Evolutionary conservation across 2,329 filamentous ascomycete species (phyloP).

Genomic region (Aureobasidium sp.): DNA sequence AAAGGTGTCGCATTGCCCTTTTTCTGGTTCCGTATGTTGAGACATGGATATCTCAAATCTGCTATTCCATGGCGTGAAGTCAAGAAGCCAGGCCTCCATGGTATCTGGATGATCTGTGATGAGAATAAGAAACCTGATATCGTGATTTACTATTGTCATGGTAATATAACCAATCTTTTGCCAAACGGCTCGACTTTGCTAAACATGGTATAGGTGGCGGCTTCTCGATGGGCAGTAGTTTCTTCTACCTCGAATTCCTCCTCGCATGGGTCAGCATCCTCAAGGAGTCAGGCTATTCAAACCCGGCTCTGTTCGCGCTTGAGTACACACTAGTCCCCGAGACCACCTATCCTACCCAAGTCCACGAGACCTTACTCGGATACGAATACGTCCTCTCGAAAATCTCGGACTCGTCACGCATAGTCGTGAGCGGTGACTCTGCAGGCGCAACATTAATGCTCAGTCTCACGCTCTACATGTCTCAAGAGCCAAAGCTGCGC

Average conservation of each 20-base stretch:
- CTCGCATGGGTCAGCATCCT: constrained; percentile 62
- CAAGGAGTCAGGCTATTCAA: constrained; percentile 55
- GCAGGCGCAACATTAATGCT: constrained; percentile 68
- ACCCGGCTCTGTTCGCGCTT: constrained; percentile 69
- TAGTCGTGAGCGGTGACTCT: constrained; percentile 71
- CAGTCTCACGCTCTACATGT: constrained; percentile 61
- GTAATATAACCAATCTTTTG: constrained; percentile 21
- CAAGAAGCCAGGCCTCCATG: constrained; percentile 33
- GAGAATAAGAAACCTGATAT: constrained; percentile 57
- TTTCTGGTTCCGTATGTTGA: constrained; percentile 63
- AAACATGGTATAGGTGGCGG: constrained; percentile 52
- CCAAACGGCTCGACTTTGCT: neutral
- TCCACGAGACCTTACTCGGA: constrained; percentile 59
- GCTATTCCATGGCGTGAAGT: constrained; percentile 58
- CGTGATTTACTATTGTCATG: constrained; percentile 75
- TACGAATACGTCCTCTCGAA: constrained; percentile 61
- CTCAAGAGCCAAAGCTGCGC: constrained; percentile 36
- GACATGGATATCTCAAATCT: constrained; percentile 56
- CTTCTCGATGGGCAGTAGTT: constrained; percentile 71
- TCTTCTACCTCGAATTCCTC: constrained; percentile 81
- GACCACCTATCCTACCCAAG: constrained; percentile 61
- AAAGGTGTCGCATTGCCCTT: constrained; percentile 66
- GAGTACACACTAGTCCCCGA: constrained; percentile 77
- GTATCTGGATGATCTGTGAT: constrained; percentile 62
- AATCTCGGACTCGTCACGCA: constrained; percentile 48